Conservation (phyloP, 2,329 filamentous ascomycete species). For the Magnaporthiopsis poae region DNA sequence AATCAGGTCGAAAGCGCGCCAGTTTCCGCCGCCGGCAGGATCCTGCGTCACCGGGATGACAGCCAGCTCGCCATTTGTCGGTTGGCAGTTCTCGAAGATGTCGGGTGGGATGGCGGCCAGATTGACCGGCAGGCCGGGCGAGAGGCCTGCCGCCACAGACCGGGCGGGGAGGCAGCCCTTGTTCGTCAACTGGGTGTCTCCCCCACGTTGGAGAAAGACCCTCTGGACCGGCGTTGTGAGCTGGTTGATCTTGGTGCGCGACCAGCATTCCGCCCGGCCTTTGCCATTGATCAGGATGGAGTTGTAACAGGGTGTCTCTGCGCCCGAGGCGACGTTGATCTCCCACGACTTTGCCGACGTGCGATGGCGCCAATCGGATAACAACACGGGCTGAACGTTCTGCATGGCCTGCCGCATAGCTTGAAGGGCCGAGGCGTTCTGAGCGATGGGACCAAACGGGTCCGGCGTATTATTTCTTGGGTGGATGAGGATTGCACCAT, state of each 20-base stretch:
- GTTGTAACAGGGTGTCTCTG: constrained; percentile 49
- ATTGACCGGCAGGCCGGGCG: constrained; percentile 19
- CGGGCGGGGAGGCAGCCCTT: constrained; percentile 34
- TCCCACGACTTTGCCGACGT: constrained; percentile 30
- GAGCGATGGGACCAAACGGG: constrained; percentile 42
- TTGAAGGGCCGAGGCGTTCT: constrained; percentile 25
- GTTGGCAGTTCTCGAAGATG: constrained; percentile 36
- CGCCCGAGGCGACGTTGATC: constrained; percentile 31
- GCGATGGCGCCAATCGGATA: constrained; percentile 48
- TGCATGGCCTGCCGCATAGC: constrained; percentile 41
- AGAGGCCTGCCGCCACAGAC: constrained; percentile 27
- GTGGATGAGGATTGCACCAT: constrained; percentile 44
- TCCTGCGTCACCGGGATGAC: constrained; percentile 29
- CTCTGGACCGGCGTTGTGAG: constrained; percentile 25
- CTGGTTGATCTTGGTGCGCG: constrained; percentile 31
- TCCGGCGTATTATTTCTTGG: constrained; percentile 22
- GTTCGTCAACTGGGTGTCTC: constrained; percentile 27
- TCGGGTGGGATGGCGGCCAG: constrained; percentile 29
- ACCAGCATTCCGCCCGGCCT: constrained; percentile 43
- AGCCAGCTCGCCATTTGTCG: constrained; percentile 33
- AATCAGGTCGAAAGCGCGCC: constrained; percentile 47
- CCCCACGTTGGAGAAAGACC: constrained; percentile 19
- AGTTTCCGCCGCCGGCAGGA: constrained; percentile 21
- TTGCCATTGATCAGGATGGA: constrained; percentile 54
- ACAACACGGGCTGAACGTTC: constrained; percentile 35